Evolutionary conservation across 2,329 filamentous ascomycete species (phyloP), one percentile per base, ranked within the genome.

Genomic region (Aspergillus felis): DNA sequence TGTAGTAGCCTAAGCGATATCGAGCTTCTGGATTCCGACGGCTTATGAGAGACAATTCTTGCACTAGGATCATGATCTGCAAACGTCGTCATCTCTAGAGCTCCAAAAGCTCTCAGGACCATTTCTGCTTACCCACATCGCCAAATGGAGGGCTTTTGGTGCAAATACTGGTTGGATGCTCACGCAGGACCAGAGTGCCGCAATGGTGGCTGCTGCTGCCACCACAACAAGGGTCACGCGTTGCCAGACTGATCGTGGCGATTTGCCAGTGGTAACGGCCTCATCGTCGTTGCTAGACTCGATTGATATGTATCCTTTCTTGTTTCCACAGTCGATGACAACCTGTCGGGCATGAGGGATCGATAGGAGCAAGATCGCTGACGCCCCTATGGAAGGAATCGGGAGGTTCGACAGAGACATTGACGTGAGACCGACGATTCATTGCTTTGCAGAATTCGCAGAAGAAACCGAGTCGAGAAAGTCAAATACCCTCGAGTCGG

Each of bases 1-100:
- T 59, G 50, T 56, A 59, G 32, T 42, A 53, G n/a, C 59, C 59
- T 7, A 61, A 51, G 1, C 4, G 20, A 22, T 59, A 61, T 35
- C 53, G 42, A 4, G 51, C 52, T 27, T 20, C 14, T 10, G 35
- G 14, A 24, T 41, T 12, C 17, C 14, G 29, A 20, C 51, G 46
- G 28, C 25, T 56, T 6, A 38, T 44, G 4, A 59, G 12, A 25
- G 57, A 35, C 1, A 50, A 44, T 50, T 57, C 53, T 32, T 61
- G 57, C 3, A 51, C 5, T 0, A 61, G 32, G 3, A 57, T 32
- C 4, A 51, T 4, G 4, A 27, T 9, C 59, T 61, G 17, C n/a
- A 25, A 27, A 32, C 12, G 14, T 32, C 4, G 12, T 14, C 29
- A 32, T 14, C 29, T 32, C 29, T 32, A 14, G 29, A 32, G 12